phyloP scores from a whole-genome alignment of 176 grass and related monocot genomes.

The Tuctoria greenei region DNA sequence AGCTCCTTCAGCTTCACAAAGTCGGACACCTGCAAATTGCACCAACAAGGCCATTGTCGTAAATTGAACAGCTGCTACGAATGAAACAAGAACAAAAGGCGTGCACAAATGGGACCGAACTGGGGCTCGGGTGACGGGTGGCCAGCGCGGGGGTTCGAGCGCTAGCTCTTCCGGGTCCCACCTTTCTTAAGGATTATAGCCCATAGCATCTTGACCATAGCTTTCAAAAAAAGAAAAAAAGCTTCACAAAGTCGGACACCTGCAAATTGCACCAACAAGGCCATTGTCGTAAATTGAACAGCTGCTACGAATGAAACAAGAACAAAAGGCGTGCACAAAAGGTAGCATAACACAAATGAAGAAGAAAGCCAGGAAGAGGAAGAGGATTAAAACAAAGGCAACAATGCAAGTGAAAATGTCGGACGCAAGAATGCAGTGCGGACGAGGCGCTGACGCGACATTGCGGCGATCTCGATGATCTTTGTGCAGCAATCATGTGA shows the following conservation, averaged over 20 bases:
- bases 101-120: no score
- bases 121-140: no score
- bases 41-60: neutral
- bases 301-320: neutral
- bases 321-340: neutral
- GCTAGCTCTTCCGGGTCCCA: no score
- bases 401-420: neutral
- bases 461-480: no score
- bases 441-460: no score
- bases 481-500: no score
- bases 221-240: no score
- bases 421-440: no score
- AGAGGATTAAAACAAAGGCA: neutral
- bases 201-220: no score
- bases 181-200: no score
- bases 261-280: conserved; percentile 20
- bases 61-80: neutral
- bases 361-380: no score
- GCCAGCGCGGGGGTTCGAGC: conserved; percentile 23
- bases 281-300: conserved; percentile 13
- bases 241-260: conserved; percentile 61
- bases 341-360: neutral
- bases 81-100: neutral
- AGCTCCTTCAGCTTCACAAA: conserved; percentile 59
- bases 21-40: conserved; percentile 46